Base-by-base conservation (phyloP, 1,139 yeast genomes). In the Taphrina communis region DNA sequence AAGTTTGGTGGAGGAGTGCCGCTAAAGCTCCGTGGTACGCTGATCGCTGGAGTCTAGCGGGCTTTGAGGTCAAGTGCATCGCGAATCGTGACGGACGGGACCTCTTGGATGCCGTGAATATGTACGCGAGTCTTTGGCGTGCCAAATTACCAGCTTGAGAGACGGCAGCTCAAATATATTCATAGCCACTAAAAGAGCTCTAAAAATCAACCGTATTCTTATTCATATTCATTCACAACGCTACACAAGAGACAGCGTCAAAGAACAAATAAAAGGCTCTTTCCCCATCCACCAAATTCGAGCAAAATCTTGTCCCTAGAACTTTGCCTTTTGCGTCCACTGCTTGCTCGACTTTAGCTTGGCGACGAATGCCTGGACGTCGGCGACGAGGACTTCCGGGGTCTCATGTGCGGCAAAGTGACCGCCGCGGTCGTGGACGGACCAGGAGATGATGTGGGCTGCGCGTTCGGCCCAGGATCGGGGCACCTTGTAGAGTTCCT, bases 111-210 rank as follows among this genome's bases (percentile, higher is more conserved):
- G 83, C 95, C 73, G 88, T 86, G 73, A 89, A 89, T 78, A 89
- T 89, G 96, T 89, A 89, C 76, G 95, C 96, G 1, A 88, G 93
- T 5, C 88, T 95, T 1, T 89, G 96, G 96, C 86, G 89, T 31
- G 72, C 72, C 2, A 71, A 25, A 39, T 21, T 62, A 14, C 46
- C 41, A 50, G 53, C n/a, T 9, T 44, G 46, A 44, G 17, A 42
- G 17, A 46, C 25, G 3, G 19, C 11, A n/a, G 11, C 51, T 12
- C 11, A 19, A 17, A 46, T 9, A 46, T 46, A 17, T 9, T 12
- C 11, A 46, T 9, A 46, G 6, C n/a, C 19, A 46, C 19, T 25
- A 25, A 25, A 25, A 2, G 31, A 25, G 31, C 31, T 25, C 31
- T 25, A 25, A 25, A 25, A 25, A 4, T 25, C 31, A 25, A 2